phyloP scores from a whole-genome alignment of 1,284 basidiomycete genomes.

The Porogramme epimiltina region DNA sequence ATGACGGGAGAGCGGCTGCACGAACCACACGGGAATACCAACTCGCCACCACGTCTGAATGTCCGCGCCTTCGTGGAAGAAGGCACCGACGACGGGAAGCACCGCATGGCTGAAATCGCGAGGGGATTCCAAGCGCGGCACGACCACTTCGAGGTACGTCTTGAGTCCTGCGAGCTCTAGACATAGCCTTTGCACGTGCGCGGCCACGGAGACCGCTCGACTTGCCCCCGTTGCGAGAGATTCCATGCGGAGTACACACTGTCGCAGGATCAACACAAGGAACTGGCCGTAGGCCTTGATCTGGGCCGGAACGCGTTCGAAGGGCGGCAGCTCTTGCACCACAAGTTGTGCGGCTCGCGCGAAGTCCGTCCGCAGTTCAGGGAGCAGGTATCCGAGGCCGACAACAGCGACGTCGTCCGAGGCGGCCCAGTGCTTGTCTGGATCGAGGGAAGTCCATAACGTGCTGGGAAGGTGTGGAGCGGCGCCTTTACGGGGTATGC shows the following conservation, averaged over 20 bases:
- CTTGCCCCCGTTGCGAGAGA: not conserved
- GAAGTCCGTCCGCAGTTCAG: not conserved
- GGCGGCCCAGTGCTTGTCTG: not conserved
- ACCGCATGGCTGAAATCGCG: not conserved
- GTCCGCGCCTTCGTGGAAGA: not conserved
- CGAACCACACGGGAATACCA: constrained; percentile 3
- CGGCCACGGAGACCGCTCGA: constrained; percentile 1
- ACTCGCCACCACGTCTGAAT: not conserved
- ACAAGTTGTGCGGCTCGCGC: not conserved
- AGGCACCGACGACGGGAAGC: constrained; percentile 1
- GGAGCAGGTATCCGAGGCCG: not conserved
- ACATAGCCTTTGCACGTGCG: constrained; percentile 3
- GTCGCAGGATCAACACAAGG: not conserved
- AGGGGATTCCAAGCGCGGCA: not conserved
- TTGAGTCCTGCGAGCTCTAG: constrained; percentile 1
- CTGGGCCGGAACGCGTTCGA: not conserved
- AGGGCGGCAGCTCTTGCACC: not conserved
- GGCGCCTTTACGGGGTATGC: not conserved
- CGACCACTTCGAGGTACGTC: not conserved
- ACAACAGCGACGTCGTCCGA: not conserved
- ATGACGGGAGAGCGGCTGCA: not conserved
- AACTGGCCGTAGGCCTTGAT: not conserved
- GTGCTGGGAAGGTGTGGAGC: not conserved
- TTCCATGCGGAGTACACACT: constrained; percentile 1
- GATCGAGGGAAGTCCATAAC: not conserved